phyloP scores from a whole-genome alignment of 495 filamentous ascomycete genomes.

The Neurospora tetrasperma region DNA sequence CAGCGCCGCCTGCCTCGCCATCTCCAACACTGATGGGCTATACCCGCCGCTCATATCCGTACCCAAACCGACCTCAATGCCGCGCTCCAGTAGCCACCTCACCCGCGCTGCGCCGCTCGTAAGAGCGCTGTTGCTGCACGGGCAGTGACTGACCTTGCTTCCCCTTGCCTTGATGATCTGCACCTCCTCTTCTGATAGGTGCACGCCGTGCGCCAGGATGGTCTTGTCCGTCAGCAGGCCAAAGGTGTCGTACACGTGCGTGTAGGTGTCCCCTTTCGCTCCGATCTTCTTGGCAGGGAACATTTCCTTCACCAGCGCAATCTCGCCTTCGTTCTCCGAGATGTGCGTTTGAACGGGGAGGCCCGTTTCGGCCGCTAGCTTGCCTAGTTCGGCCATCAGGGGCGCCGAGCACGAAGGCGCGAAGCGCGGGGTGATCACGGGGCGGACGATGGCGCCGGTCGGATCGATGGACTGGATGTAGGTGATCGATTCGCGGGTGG shows the following conservation, averaged over 20 bases:
- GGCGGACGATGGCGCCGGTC: slow-evolving; percentile 44
- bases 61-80: slow-evolving; percentile 71
- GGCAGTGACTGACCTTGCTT: slow-evolving; percentile 73
- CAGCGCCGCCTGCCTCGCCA: slow-evolving; percentile 65
- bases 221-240: slow-evolving; percentile 61
- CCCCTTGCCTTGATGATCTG: slow-evolving; percentile 47
- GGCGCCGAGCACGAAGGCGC: slow-evolving; percentile 61
- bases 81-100: slow-evolving; percentile 57
- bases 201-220: slow-evolving; percentile 79
- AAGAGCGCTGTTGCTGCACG: slow-evolving; percentile 70
- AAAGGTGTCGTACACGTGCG: slow-evolving; percentile 65
- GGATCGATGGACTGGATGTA: slow-evolving; percentile 64
- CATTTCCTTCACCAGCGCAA: slow-evolving; percentile 53
- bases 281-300: slow-evolving; percentile 45
- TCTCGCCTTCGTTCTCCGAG: slow-evolving; percentile 69
- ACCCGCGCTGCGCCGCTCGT: slow-evolving; percentile 66
- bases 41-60: slow-evolving; percentile 89
- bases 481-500: slow-evolving; percentile 51
- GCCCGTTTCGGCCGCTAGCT: slow-evolving; percentile 43
- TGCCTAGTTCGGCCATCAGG: slow-evolving; percentile 51
- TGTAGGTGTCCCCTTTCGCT: slow-evolving; percentile 44
- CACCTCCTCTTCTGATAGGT: slow-evolving; percentile 56
- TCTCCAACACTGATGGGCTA: slow-evolving; percentile 63
- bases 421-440: slow-evolving; percentile 87
- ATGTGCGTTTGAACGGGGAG: slow-evolving; percentile 86